Conservation (phyloP, 202 grass and related monocot species). For the Cymbopogon flexuosus region DNA sequence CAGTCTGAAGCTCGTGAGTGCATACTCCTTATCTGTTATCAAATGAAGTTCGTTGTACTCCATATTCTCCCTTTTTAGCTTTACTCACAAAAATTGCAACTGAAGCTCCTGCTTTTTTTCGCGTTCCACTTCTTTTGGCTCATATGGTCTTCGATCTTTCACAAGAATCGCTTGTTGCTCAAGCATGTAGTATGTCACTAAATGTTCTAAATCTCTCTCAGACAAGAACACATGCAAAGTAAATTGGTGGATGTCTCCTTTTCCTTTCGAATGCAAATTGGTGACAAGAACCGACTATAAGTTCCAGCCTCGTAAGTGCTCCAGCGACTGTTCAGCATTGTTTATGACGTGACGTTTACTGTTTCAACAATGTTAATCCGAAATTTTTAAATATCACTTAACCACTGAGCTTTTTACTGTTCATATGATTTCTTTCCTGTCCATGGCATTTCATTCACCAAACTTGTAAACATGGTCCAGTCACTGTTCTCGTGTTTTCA, state of each 20-base stretch:
- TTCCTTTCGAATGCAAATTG: neutral
- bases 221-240: neutral
- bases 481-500: too few species aligned
- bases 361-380: too few species aligned
- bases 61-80: neutral
- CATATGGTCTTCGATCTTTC: neutral
- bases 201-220: neutral
- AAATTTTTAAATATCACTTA: too few species aligned
- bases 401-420: too few species aligned
- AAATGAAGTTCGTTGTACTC: neutral
- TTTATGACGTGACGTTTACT: too few species aligned
- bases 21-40: neutral
- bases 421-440: too few species aligned
- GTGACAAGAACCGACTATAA: too few species aligned
- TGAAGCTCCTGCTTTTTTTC: neutral
- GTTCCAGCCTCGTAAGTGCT: too few species aligned
- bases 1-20: neutral
- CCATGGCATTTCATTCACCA: too few species aligned
- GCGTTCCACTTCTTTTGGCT: neutral
- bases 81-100: neutral
- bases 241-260: neutral
- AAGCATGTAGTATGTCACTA: neutral
- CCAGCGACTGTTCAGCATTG: too few species aligned
- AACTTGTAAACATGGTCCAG: too few species aligned
- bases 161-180: conserved; percentile 28